Evolutionary conservation across 1,284 basidiomycete genomes (phyloP), one percentile per base, ranked within the genome.

Genomic region (Leccinum huronense): DNA sequence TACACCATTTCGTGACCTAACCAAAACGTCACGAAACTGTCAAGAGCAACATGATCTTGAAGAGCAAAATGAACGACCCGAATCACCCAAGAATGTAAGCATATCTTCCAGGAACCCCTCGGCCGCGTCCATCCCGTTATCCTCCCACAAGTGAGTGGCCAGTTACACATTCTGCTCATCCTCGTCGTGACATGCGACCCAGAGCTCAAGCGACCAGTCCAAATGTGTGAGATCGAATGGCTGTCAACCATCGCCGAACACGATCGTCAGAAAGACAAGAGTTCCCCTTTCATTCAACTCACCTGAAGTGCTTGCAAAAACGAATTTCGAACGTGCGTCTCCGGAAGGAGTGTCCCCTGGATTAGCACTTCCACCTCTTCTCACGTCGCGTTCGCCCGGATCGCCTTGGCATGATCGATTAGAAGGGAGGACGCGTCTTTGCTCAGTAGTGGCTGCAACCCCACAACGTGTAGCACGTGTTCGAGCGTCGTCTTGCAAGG

Each of bases 171-270:
- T 98, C 72, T 97, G 93, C 69, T 95, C 93, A 73, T 99, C 97
- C 6, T 86, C 86, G 67, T 99, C 97, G 71, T 98, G 94, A 66
- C 86, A 90, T 3, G 93, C 92, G 42, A 98, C 85, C 88, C 94
- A 95, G 1, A 99, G 78, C 74, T 94, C 89, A 1, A 91, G 85
- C 6, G 91, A 93, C 90, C 95, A 99, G 66, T 97, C 95, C 53
- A 95, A 77, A 61, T 98, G 96, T 0, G 96, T 99, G 53, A 99
- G 76, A 79, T 99, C 97, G 69, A 99, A 91, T 0, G 95, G 91
- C 92, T 97, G 69, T 31, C 13, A 11, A 10, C 27, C 48, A 19
- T 54, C 30, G 6, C 11, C 8, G 23, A 53, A 53, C 14, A 31
- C 2, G 57, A 30, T n/a, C 64, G 45, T 67, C 11, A 60, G 94